Base-by-base conservation (phyloP, 2,329 filamentous ascomycete genomes). In the Hypoxylon sp. region DNA sequence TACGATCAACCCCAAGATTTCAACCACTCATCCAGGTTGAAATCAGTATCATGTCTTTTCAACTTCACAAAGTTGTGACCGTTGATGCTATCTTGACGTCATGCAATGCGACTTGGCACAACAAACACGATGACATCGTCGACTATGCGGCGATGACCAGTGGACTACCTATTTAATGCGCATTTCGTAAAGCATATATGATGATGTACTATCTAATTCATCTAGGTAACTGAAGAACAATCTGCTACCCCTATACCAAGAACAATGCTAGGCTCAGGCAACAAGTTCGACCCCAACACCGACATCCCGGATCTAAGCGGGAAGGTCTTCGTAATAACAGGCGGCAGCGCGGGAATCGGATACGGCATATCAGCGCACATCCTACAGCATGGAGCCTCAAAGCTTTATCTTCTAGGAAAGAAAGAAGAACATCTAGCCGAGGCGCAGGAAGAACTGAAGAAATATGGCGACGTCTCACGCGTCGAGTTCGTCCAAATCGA, bases 331-430 rank as follows among this genome's bases (percentile, higher is more conserved):
- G 66, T 78, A 12, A 73, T 79, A 9, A 78, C 75, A 0, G 74
- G 76, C n/a, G 75, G 76, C 15, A 74, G 71, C 13, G 73, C 75
- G n/a, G 76, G 75, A 13, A 78, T 79, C 21, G 77, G 77, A 11
- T 80, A 73, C 51, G 77, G 77, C 16, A 80, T 80, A 34, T 70
- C 74, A 19, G 76, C 78, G 5, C 78, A 81, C 54, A 65, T 80
- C n/a, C 72, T 81, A 3, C 74, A 80, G 59, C 76, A 79, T 62
- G 75, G 75, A 34, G 67, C 73, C 1, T 63, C 67, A 3, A 76
- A 73, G 49, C 71, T 80, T 35, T 77, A 77, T 51, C 67, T 80
- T 2, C 69, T 81, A 3, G 75, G 75, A 12, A 76, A 75, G 51
- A 78, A 79, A 35, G 73, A 76, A 57, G 66, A 78, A 15, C 75